phyloP scores from a whole-genome alignment of 176 grass and related monocot genomes.

The Avena sativa region DNA sequence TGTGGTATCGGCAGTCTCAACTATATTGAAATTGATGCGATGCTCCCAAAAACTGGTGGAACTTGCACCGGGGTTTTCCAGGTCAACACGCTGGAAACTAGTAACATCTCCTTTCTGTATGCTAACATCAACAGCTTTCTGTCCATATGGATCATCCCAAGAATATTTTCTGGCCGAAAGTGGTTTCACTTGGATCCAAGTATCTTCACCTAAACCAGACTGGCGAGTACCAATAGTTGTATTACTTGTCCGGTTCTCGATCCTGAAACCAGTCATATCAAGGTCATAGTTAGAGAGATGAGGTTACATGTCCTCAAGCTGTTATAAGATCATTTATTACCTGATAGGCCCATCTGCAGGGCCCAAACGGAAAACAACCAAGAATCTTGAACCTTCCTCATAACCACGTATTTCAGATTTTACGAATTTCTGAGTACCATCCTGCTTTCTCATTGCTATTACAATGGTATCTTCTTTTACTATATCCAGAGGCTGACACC shows the following conservation, averaged over 20 bases:
- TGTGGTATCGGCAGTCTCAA: slow-evolving; percentile 69
- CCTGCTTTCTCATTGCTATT: slow-evolving; percentile 88
- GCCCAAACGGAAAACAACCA: slow-evolving; percentile 82
- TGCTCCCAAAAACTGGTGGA: slow-evolving; percentile 59
- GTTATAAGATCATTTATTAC: slow-evolving; percentile 55
- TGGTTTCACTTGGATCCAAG: slow-evolving; percentile 78
- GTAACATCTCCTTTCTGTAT: slow-evolving; percentile 54
- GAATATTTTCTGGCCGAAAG: slow-evolving; percentile 81
- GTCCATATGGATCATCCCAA: slow-evolving; percentile 86
- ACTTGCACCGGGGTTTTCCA: slow-evolving; percentile 63
- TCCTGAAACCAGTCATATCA: slow-evolving; percentile 58
- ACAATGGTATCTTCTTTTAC: slow-evolving; percentile 88
- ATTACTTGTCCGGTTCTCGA: slow-evolving; percentile 71
- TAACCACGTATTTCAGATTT: slow-evolving; percentile 93
- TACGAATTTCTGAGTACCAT: slow-evolving; percentile 71
- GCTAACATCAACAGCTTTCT: slow-evolving; percentile 70
- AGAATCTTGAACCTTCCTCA: slow-evolving; percentile 94
- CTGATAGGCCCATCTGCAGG: slow-evolving; percentile 81
- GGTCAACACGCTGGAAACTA: slow-evolving; percentile 59
- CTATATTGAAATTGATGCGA: slow-evolving; percentile 61
- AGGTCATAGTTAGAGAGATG: slow-evolving; percentile 19
- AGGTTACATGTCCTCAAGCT: slow-evolving; percentile 26
- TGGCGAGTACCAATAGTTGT: slow-evolving; percentile 61
- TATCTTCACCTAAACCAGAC: slow-evolving; percentile 66
- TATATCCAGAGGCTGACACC: slow-evolving; percentile 85